A percentile compares a stretch with the other conserved stretches of the same genome.
Conservation (phyloP, 306 rosid species). For the Lotus japonicus region DNA sequence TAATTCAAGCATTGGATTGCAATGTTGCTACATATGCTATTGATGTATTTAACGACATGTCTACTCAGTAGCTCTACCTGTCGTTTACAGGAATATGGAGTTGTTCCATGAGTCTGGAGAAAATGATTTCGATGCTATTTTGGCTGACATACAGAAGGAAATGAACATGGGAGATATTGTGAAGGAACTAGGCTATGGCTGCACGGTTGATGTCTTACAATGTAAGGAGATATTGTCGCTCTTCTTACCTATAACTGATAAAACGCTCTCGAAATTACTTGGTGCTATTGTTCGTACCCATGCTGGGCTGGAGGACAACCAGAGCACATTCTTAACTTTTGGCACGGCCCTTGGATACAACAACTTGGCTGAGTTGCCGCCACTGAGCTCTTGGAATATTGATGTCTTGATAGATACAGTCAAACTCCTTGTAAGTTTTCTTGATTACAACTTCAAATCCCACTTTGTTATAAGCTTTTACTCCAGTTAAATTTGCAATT, state of each 20-base stretch:
- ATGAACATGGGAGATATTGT: conserved; percentile 91
- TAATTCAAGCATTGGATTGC: conserved; percentile 9
- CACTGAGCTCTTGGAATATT: conserved; percentile 78
- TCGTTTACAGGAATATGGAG: conserved; percentile 56
- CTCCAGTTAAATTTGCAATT: neutral
- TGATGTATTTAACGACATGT: neutral
- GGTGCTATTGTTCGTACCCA: conserved; percentile 78
- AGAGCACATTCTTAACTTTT: conserved; percentile 55
- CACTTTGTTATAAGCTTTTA: neutral
- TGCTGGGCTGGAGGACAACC: conserved; percentile 81
- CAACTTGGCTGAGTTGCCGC: conserved; percentile 60
- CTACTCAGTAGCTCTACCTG: conserved; percentile 14
- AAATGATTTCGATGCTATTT: conserved; percentile 86
- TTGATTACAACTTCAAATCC: neutral
- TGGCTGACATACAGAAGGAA: conserved; percentile 96
- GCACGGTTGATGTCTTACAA: conserved; percentile 73
- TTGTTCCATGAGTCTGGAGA: conserved; percentile 53
- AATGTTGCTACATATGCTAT: conserved; percentile 3
- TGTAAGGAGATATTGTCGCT: conserved; percentile 89
- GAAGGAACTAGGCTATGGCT: conserved; percentile 98
- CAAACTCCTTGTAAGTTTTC: conserved; percentile 65
- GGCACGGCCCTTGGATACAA: conserved; percentile 64
- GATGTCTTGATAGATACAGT: conserved; percentile 81
- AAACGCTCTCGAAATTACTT: conserved; percentile 67
- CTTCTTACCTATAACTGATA: conserved; percentile 79